A percentile compares a stretch with the other conserved stretches of the same genome.
phyloP scores from a whole-genome alignment of 345 rosid species.

The Brassica napus region Da-Ae NC_063446.1:42712501-42713000 shows the following conservation, averaged over 20 bases:
- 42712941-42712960: slow-evolving; percentile 66
- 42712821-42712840: not conserved
- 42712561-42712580: not conserved
- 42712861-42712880: slow-evolving; percentile 44
- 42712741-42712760: not conserved
- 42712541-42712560: not conserved
- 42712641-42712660: not conserved
- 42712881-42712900: slow-evolving; percentile 63
- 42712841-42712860: slow-evolving; percentile 33
- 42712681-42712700: not conserved
- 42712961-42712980: slow-evolving; percentile 67
- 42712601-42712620: not conserved
- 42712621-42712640: not conserved
- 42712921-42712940: slow-evolving; percentile 61
- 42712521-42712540: not conserved
- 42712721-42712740: not conserved
- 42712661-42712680: not conserved
- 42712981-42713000: not conserved
- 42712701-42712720: not conserved
- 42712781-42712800: not conserved
- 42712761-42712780: not conserved
- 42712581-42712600: not conserved
- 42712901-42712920: slow-evolving; percentile 63
- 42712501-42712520: not conserved
- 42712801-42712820: not conserved